Base-by-base conservation (phyloP, 2,329 filamentous ascomycete species). In the Coniochaeta sp. region DNA sequence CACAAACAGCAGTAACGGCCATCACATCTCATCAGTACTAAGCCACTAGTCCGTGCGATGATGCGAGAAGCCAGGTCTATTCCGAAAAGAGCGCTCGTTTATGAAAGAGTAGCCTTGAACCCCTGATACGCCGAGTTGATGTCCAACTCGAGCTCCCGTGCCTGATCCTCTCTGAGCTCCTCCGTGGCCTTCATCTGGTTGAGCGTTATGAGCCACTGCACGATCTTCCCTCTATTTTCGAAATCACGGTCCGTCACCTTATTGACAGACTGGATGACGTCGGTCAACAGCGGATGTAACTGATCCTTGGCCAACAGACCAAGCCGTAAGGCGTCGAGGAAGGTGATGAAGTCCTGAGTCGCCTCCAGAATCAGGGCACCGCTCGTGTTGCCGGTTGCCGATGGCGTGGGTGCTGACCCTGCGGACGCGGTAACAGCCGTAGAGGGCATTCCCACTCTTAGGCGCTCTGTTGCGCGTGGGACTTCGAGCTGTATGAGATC, bases 181-280 rank as follows among this genome's bases (percentile, higher is more conserved):
- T 97, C 91, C 1, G 90, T 91, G 8, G 91, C 94, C 64, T 89
- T 89, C 94, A 99, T 97, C 71, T 96, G 91, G 66, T 99, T 99
- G 57, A 99, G 75, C 6, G 89, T 87, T 62, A 99, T 99, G 58
- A 99, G 78, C 94, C 94, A 99, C 67, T 96, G 91, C 52, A 99
- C 91, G 61, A 99, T 97, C 78, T 97, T 97, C 61, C 89, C 91
- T 59, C 95, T 86, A 64, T 86, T 91, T 60, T 97, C 91, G 66
- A 99, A 99, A 62, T 97, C 92, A 56, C 86, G 82, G 66, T 95
- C 91, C 3, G 92, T 96, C 57, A 99, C 94, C 64, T 95, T 94
- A 71, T 97, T 97, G 57, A 96, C 92, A 3, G 90, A 91, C 64
- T 96, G 92, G 55, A 99, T 99, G 16, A 96, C 90, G 61, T 97